These are phyloP conservation scores for Tylopilus vinaceipallidus DNA, from an alignment of 768 basidiomycete genomes.

Conservation along the genomic window DNA sequence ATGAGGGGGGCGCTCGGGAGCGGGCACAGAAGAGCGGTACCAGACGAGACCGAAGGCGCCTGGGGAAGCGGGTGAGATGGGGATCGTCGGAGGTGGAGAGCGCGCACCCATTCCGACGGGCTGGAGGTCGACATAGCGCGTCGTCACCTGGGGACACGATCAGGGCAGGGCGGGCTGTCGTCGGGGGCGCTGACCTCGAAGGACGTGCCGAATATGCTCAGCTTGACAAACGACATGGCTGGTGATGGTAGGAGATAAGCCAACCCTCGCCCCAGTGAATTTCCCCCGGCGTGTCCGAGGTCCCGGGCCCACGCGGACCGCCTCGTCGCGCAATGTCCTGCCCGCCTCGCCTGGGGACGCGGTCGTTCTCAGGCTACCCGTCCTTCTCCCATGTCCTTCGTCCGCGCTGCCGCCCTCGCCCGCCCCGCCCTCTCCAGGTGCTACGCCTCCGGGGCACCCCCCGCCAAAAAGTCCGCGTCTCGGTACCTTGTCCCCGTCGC, in stretches of 20 bases:
- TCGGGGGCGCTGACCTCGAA: slow-evolving; percentile 72
- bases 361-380: slow-evolving; percentile 19
- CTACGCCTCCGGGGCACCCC: slow-evolving; percentile 44
- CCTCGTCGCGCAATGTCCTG: background rate
- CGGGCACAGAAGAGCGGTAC: slow-evolving; percentile 40
- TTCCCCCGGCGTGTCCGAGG: slow-evolving; percentile 23
- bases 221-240: slow-evolving; percentile 91
- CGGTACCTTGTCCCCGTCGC: slow-evolving; percentile 37
- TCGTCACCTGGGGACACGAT: slow-evolving; percentile 70
- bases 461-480: slow-evolving; percentile 49
- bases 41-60: slow-evolving; percentile 98
- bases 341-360: too few relatives aligned
- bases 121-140: slow-evolving; percentile 98
- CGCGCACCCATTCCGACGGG: slow-evolving; percentile 96
- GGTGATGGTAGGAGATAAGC: slow-evolving; percentile 5
- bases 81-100: slow-evolving; percentile 9
- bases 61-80: slow-evolving; percentile 18
- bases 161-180: slow-evolving; percentile 11
- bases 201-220: slow-evolving; percentile 97
- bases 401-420: slow-evolving; percentile 37
- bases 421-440: slow-evolving; percentile 41
- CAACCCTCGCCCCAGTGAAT: slow-evolving; percentile 19
- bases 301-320: slow-evolving; percentile 5
- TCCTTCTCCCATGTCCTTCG: slow-evolving; percentile 41
- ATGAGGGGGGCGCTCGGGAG: slow-evolving; percentile 9